A percentile compares a stretch with the other conserved stretches of the same genome.
These are phyloP conservation scores for Amanita exitialis DNA, from an alignment of 768 basidiomycete genomes.

Conservation along the genomic window DNA sequence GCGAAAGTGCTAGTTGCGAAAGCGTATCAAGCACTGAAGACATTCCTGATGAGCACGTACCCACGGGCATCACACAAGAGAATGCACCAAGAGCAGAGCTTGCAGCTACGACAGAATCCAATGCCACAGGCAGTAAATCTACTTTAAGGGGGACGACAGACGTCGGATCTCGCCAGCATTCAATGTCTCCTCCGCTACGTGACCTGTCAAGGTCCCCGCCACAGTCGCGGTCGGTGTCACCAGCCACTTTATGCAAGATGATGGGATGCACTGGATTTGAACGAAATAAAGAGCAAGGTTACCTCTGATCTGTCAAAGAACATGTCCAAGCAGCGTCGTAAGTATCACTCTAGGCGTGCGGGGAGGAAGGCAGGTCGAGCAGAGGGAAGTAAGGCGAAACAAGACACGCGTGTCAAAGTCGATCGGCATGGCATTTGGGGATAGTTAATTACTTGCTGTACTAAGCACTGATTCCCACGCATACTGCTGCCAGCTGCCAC, in stretches of 20 bases:
- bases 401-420: conserved; percentile 54
- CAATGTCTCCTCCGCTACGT: conserved; percentile 17
- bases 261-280: conserved; percentile 29
- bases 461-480: not conserved
- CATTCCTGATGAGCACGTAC: conserved; percentile 17
- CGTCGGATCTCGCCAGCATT: not conserved
- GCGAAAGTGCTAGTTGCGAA: conserved; percentile 18
- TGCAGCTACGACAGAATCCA: conserved; percentile 10
- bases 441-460: not conserved
- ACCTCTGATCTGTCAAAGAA: conserved; percentile 48
- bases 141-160: not conserved
- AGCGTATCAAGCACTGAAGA: conserved; percentile 27
- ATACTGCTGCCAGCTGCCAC: conserved; percentile 3
- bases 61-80: conserved; percentile 15
- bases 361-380: conserved; percentile 53
- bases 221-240: conserved; percentile 36
- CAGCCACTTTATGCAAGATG: conserved; percentile 30
- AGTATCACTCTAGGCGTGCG: conserved; percentile 71
- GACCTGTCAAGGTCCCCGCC: conserved; percentile 41
- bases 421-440: conserved; percentile 44
- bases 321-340: conserved; percentile 55
- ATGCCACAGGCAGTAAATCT: not conserved
- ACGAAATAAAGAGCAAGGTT: conserved; percentile 50
- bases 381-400: conserved; percentile 81
- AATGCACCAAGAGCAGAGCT: conserved; percentile 19